phyloP scores from a whole-genome alignment of 2,329 filamentous ascomycete genomes.

The Penicillium sp. region DNA sequence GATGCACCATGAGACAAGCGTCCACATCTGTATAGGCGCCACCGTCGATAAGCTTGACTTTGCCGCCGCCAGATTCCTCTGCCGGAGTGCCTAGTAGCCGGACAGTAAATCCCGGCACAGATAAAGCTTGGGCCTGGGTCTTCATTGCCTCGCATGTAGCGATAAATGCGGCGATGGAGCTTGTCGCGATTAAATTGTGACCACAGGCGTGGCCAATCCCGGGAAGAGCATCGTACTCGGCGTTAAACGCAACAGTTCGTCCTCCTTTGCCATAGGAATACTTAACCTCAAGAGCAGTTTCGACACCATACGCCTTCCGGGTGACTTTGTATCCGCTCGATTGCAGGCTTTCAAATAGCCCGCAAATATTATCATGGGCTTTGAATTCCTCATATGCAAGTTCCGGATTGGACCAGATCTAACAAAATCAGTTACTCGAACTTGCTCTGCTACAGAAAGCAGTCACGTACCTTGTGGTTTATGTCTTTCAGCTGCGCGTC shows the following conservation, averaged over 20 bases:
- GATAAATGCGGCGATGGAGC: conserved; percentile 38
- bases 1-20: conserved; percentile 44
- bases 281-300: conserved; percentile 52
- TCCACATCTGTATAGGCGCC: conserved; percentile 42
- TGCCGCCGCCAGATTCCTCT: conserved; percentile 38
- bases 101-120: conserved; percentile 26
- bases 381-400: conserved; percentile 51
- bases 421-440: background rate
- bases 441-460: background rate
- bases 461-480: conserved; percentile 21
- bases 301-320: conserved; percentile 49
- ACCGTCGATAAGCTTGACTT: conserved; percentile 40
- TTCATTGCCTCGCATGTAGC: conserved; percentile 33
- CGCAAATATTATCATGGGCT: conserved; percentile 52
- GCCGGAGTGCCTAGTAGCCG: conserved; percentile 38
- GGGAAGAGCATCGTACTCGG: conserved; percentile 42
- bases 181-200: conserved; percentile 34
- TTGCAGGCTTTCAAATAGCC: conserved; percentile 33
- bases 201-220: conserved; percentile 39
- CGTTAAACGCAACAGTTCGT: conserved; percentile 32
- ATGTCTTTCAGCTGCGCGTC: conserved; percentile 21
- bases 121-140: conserved; percentile 4
- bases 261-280: conserved; percentile 27
- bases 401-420: conserved; percentile 51
- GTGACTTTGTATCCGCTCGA: conserved; percentile 45